Evolutionary conservation across 306 rosid genomes (phyloP).

Genomic region (Vicia sativa): DNA sequence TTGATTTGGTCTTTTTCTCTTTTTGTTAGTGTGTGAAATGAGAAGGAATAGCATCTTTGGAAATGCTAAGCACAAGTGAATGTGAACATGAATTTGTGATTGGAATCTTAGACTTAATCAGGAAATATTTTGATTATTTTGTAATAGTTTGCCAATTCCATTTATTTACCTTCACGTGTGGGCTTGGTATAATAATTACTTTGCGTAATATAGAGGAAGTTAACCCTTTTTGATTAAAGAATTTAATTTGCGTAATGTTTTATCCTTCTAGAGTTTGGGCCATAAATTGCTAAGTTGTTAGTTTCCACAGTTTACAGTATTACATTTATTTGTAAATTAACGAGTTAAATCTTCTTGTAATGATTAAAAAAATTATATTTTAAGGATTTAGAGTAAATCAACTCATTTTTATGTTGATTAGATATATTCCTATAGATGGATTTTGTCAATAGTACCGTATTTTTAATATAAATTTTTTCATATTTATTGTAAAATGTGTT

Average conservation of each 20-base stretch:
- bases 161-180: slow-evolving; percentile 39
- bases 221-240: neutral
- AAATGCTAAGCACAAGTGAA: neutral
- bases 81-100: slow-evolving; percentile 47
- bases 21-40: slow-evolving; percentile 43
- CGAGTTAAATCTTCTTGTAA: neutral
- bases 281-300: neutral
- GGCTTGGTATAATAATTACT: slow-evolving; percentile 1
- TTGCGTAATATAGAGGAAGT: slow-evolving; percentile 1
- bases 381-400: too few species aligned
- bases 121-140: neutral
- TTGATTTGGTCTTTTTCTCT: slow-evolving; percentile 24
- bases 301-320: neutral
- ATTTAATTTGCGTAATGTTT: slow-evolving; percentile 14
- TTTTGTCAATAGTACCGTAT: too few species aligned
- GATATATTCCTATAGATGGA: too few species aligned
- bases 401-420: too few species aligned
- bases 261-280: slow-evolving; percentile 3
- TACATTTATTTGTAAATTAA: neutral
- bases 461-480: too few species aligned
- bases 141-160: neutral
- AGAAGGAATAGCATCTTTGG: slow-evolving; percentile 39
- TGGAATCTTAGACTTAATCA: slow-evolving; percentile 52
- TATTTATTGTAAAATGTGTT: too few species aligned
- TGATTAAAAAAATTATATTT: too few species aligned